Conservation (phyloP, 768 basidiomycete species). For the Rhizopogon vesiculosus region DNA sequence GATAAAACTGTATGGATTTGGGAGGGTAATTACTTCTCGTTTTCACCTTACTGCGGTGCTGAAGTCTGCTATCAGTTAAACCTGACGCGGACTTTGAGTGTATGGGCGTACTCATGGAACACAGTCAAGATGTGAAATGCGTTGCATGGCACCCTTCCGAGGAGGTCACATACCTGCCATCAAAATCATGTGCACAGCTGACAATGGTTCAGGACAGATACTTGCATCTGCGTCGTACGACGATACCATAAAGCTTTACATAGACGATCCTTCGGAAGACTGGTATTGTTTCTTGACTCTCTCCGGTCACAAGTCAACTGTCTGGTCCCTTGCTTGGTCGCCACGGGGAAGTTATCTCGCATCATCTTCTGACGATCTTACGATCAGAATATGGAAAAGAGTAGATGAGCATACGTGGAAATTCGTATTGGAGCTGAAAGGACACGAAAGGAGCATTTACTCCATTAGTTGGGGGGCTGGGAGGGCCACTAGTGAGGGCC, state of each 20-base stretch:
- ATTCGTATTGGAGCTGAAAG: slow-evolving; percentile 51
- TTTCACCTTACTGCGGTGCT: neutral
- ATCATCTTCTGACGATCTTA: slow-evolving; percentile 80
- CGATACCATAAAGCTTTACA: slow-evolving; percentile 89
- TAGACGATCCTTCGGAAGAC: slow-evolving; percentile 91
- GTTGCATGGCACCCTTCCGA: slow-evolving; percentile 94
- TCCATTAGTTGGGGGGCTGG: slow-evolving; percentile 69
- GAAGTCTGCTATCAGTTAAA: slow-evolving; percentile 47
- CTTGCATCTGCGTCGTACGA: slow-evolving; percentile 97
- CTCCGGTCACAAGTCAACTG: slow-evolving; percentile 78
- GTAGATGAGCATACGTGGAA: slow-evolving; percentile 59
- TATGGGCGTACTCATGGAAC: slow-evolving; percentile 93
- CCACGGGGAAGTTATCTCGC: slow-evolving; percentile 80
- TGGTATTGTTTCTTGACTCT: slow-evolving; percentile 88
- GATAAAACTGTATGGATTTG: slow-evolving; percentile 99
- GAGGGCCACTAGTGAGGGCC: slow-evolving; percentile 24
- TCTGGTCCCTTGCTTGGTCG: slow-evolving; percentile 86
- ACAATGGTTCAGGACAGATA: slow-evolving; percentile 49
- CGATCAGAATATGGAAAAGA: slow-evolving; percentile 82
- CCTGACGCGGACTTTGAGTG: slow-evolving; percentile 95
- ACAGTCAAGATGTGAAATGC: slow-evolving; percentile 92
- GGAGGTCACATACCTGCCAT: slow-evolving; percentile 51
- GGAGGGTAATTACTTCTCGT: slow-evolving; percentile 62
- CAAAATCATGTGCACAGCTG: slow-evolving; percentile 7
- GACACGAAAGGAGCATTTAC: slow-evolving; percentile 75